phyloP scores from a whole-genome alignment of 192 early-diverging fungal genomes.

The Coemansia sp. region DNA sequence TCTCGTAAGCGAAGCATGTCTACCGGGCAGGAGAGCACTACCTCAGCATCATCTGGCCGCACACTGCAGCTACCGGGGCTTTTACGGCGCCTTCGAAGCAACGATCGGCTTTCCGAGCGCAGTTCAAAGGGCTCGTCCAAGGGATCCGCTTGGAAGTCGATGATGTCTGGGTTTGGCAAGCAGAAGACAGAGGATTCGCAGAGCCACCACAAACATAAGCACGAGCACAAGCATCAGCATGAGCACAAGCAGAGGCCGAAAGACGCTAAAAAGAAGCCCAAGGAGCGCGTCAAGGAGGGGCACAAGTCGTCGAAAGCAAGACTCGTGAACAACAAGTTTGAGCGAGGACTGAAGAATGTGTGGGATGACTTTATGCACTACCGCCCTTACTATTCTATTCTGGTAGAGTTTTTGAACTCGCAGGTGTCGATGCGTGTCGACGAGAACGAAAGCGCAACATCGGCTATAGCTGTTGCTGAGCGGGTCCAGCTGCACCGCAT shows the following conservation, averaged over 20 bases:
- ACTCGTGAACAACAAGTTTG: slow-evolving; percentile 41
- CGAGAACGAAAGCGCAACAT: slow-evolving; percentile 38
- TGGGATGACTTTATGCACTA: slow-evolving; percentile 54
- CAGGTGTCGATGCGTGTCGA: slow-evolving; percentile 56
- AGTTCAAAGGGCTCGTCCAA: background rate
- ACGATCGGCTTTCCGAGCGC: slow-evolving; percentile 14
- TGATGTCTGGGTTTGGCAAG: slow-evolving; percentile 11
- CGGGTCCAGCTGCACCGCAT: slow-evolving; percentile 50
- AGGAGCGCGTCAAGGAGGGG: slow-evolving; percentile 25
- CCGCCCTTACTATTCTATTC: slow-evolving; percentile 43
- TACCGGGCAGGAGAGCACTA: slow-evolving; percentile 24
- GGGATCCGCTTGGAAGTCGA: slow-evolving; percentile 18
- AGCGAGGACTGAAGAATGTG: slow-evolving; percentile 40
- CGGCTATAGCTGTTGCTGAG: slow-evolving; percentile 49
- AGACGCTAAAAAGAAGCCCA: slow-evolving; percentile 3
- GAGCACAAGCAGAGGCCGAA: background rate
- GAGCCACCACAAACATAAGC: background rate
- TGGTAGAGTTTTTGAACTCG: slow-evolving; percentile 58
- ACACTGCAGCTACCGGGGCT: slow-evolving; percentile 33
- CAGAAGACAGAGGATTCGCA: background rate
- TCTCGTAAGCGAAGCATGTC: slow-evolving; percentile 14
- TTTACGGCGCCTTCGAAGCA: slow-evolving; percentile 37
- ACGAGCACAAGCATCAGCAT: background rate
- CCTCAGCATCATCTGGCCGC: slow-evolving; percentile 30
- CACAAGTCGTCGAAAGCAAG: slow-evolving; percentile 20